phyloP scores from a whole-genome alignment of 208 protist species.

The Acanthamoeba lenticulata region DNA sequence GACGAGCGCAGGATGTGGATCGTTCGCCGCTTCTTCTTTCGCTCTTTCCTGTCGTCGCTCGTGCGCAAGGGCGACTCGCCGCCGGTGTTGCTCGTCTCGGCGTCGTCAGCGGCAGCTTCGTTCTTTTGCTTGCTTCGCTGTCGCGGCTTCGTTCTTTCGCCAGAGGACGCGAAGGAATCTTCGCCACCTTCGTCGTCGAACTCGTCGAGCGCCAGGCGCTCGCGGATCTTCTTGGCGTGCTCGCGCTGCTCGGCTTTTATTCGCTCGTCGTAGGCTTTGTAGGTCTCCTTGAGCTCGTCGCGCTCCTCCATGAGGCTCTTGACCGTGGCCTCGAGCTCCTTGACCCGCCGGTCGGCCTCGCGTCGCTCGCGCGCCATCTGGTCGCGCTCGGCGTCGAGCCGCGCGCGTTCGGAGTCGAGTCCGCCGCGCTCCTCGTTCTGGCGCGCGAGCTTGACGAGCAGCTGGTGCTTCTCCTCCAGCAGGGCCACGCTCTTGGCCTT shows the following conservation, averaged over 20 bases:
- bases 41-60: not conserved
- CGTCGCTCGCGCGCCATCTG: constrained; percentile 8
- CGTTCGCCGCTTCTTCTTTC: constrained; percentile 24
- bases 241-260: constrained; percentile 24
- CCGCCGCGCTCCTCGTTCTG: not conserved
- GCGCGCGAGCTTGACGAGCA: not conserved
- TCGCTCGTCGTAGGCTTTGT: constrained; percentile 4
- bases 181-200: not conserved
- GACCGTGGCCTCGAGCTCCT: not conserved
- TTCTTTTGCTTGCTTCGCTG: not conserved
- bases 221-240: not conserved
- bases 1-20: not conserved
- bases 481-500: constrained; percentile 3
- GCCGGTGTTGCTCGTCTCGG: no score
- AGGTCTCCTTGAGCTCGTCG: constrained; percentile 36
- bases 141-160: no score
- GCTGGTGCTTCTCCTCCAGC: constrained; percentile 53
- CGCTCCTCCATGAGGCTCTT: not conserved
- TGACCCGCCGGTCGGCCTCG: not conserved
- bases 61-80: not conserved
- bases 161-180: no score
- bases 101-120: no score
- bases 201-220: not conserved
- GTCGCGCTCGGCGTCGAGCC: not conserved
- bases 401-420: not conserved